These are phyloP conservation scores for Cichorium intybus DNA, from an alignment of 140 eudicot genomes.

Conservation along the genomic window DNA sequence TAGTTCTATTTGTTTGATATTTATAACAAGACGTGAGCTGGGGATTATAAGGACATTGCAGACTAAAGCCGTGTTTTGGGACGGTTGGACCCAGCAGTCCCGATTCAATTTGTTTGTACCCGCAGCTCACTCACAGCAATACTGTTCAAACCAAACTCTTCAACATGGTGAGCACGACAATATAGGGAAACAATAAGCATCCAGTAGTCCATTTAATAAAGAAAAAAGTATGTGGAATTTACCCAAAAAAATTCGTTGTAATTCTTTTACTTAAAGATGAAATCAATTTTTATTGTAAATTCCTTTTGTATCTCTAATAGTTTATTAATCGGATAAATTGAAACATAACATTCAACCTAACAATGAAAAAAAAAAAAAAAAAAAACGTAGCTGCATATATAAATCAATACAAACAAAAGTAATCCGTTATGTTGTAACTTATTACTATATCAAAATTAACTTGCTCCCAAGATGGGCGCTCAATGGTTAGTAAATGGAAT, in stretches of 20 bases:
- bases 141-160: neutral
- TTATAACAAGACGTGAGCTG: conserved; percentile 8
- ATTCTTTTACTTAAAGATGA: neutral
- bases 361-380: too few relatives aligned
- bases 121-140: conserved; percentile 1
- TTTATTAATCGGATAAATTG: too few relatives aligned
- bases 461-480: too few relatives aligned
- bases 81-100: conserved; percentile 15
- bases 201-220: neutral
- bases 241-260: neutral
- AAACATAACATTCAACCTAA: neutral
- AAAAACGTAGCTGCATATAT: neutral
- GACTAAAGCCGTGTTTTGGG: conserved; percentile 1
- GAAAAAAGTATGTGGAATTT: neutral
- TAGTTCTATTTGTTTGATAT: neutral
- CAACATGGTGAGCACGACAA: conserved; percentile 17
- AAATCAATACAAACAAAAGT: too few relatives aligned
- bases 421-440: too few relatives aligned
- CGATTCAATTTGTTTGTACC: conserved; percentile 6
- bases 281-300: neutral
- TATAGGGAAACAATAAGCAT: neutral
- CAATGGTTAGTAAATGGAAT: too few relatives aligned
- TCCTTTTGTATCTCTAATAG: too few relatives aligned
- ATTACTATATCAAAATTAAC: too few relatives aligned
- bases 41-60: conserved; percentile 14